phyloP scores from a whole-genome alignment of 495 filamentous ascomycete species.

The Neurospora sp. region DNA sequence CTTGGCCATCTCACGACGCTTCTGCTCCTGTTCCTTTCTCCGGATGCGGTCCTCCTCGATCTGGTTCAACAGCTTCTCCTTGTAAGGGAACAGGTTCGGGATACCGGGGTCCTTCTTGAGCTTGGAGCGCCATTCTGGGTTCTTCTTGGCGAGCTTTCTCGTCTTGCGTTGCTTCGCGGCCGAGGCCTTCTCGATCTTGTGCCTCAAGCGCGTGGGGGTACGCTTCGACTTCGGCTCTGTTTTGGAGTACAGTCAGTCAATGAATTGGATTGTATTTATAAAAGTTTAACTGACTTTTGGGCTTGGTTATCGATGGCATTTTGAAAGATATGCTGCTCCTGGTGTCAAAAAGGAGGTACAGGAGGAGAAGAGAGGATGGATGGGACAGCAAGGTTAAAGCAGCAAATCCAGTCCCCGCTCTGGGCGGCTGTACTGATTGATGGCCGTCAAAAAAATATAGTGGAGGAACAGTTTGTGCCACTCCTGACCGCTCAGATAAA shows the following conservation, averaged over 20 bases:
- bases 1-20: constrained; percentile 61
- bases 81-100: constrained; percentile 95
- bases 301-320: constrained; percentile 43
- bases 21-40: constrained; percentile 70
- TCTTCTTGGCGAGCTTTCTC: constrained; percentile 83
- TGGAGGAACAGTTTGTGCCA: constrained; percentile 26
- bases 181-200: constrained; percentile 93
- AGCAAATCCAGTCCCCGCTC: neutral
- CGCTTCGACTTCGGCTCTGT: constrained; percentile 92
- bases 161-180: constrained; percentile 83
- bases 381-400: neutral
- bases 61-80: constrained; percentile 86
- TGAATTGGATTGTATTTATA: neutral
- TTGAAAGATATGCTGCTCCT: constrained; percentile 2
- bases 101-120: constrained; percentile 96
- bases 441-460: constrained; percentile 20
- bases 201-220: constrained; percentile 71
- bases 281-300: constrained; percentile 33
- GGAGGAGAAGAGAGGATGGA: neutral
- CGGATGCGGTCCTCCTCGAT: constrained; percentile 77
- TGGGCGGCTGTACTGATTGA: neutral
- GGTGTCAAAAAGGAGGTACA: neutral
- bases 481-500: constrained; percentile 29
- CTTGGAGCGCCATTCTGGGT: constrained; percentile 88
- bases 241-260: neutral